Percentiles rank a stretch among this genome's conserved stretches.
Evolutionary conservation across 495 filamentous ascomycete genomes (phyloP).

Genomic region (Penicillium canescens): DNA sequence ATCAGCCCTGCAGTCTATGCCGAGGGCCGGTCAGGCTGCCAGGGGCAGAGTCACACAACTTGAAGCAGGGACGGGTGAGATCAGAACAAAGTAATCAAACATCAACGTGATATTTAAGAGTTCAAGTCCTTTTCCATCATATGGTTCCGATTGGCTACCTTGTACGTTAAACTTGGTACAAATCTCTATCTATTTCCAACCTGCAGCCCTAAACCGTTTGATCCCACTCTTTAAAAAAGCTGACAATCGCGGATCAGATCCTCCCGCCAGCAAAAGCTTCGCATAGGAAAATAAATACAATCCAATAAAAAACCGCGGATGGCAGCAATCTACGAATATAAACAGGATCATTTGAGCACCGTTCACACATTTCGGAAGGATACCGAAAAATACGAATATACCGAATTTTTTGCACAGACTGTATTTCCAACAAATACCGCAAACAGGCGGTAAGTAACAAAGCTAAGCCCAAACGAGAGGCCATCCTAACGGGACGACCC

Average conservation of each 20-base stretch:
- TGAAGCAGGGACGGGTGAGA: neutral
- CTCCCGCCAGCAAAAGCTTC: no score
- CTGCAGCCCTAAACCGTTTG: neutral
- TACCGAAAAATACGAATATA: constrained; percentile 2
- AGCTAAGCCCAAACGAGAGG: neutral
- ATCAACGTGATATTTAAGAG: no score
- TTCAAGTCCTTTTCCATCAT: no score
- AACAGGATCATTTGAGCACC: neutral
- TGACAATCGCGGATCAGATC: neutral
- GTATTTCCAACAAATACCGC: neutral
- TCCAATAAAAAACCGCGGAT: no score
- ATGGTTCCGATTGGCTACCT: no score
- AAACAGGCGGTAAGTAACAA: neutral
- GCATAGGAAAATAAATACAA: no score
- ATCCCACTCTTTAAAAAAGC: neutral
- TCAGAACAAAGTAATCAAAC: no score
- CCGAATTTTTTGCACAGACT: neutral
- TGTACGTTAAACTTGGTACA: no score
- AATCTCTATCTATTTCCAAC: neutral
- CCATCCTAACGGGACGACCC: constrained; percentile 7
- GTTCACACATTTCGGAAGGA: neutral
- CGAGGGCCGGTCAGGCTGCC: neutral
- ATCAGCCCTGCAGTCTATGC: neutral
- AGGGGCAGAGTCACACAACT: neutral
- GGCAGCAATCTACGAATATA: neutral